These are phyloP conservation scores for Alternaria viburni DNA, from an alignment of 2,329 filamentous ascomycete genomes.

Conservation along the genomic window DNA sequence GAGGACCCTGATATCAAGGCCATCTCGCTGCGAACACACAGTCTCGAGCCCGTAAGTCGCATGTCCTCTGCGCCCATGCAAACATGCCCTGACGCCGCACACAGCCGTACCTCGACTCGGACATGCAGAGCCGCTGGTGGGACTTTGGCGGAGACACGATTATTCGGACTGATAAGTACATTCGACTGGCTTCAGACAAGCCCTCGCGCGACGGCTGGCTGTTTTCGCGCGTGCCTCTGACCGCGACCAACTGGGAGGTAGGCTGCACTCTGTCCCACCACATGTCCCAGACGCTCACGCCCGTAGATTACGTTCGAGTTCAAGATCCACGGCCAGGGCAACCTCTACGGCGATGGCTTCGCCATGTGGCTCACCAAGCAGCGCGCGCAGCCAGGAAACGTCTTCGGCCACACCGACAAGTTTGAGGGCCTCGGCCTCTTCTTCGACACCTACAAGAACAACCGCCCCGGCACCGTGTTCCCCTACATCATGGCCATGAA, in stretches of 20 bases:
- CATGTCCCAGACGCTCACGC: slow-evolving; percentile 29
- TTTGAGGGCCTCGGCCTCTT: slow-evolving; percentile 96
- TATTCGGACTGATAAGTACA: slow-evolving; percentile 77
- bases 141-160: slow-evolving; percentile 98
- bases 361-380: slow-evolving; percentile 98
- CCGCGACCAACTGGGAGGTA: slow-evolving; percentile 96
- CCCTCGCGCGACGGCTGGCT: slow-evolving; percentile 92
- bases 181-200: slow-evolving; percentile 88
- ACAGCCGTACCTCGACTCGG: slow-evolving; percentile 94
- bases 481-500: slow-evolving; percentile 99
- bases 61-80: neutral
- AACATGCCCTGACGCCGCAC: slow-evolving; percentile 16
- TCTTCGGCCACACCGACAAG: slow-evolving; percentile 86
- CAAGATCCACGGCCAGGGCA: slow-evolving; percentile 86
- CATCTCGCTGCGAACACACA: slow-evolving; percentile 85
- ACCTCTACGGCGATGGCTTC: slow-evolving; percentile 93
- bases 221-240: slow-evolving; percentile 91
- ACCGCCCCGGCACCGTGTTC: slow-evolving; percentile 92
- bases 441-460: slow-evolving; percentile 99
- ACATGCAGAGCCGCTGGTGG: slow-evolving; percentile 98
- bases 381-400: slow-evolving; percentile 77
- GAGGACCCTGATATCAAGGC: slow-evolving; percentile 63
- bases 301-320: slow-evolving; percentile 86
- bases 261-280: neutral
- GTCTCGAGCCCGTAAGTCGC: slow-evolving; percentile 73